Percentiles rank a stretch among this genome's conserved stretches.
phyloP scores from a whole-genome alignment of 2,329 filamentous ascomycete genomes.

The Aspergillus caelatus region DNA sequence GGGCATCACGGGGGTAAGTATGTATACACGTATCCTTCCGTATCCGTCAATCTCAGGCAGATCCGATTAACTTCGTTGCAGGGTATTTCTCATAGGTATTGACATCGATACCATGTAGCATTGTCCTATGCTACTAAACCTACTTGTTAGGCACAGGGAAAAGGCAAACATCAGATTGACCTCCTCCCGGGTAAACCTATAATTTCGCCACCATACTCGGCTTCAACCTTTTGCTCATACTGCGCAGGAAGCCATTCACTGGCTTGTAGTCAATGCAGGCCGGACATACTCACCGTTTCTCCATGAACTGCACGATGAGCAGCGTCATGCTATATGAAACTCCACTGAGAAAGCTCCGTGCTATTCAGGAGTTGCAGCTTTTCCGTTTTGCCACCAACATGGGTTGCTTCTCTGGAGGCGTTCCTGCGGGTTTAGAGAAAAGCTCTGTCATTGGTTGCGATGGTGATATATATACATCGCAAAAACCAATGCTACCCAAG shows the following conservation, averaged over 20 bases:
- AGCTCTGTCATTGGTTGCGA: background rate
- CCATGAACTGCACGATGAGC: background rate
- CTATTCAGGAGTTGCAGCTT: no score
- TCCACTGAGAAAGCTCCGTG: background rate
- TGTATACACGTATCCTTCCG: background rate
- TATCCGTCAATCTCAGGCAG: background rate
- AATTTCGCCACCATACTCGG: background rate
- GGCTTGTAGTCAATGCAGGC: background rate
- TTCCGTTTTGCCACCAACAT: background rate
- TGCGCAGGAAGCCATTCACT: no score
- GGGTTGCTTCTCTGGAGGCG: background rate
- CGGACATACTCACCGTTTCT: background rate
- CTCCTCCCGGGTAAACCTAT: fast-evolving
- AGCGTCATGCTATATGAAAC: fast-evolving
- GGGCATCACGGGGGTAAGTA: background rate
- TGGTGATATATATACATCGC: no score
- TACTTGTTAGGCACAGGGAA: background rate
- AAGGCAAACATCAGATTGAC: background rate
- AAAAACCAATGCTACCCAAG: background rate
- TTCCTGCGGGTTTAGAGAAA: background rate
- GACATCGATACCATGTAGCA: background rate
- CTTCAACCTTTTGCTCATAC: no score
- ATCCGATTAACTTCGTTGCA: background rate
- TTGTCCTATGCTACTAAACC: background rate
- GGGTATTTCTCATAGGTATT: background rate